Conservation (phyloP, 1,139 yeast species). For the Pichia sp. region DNA sequence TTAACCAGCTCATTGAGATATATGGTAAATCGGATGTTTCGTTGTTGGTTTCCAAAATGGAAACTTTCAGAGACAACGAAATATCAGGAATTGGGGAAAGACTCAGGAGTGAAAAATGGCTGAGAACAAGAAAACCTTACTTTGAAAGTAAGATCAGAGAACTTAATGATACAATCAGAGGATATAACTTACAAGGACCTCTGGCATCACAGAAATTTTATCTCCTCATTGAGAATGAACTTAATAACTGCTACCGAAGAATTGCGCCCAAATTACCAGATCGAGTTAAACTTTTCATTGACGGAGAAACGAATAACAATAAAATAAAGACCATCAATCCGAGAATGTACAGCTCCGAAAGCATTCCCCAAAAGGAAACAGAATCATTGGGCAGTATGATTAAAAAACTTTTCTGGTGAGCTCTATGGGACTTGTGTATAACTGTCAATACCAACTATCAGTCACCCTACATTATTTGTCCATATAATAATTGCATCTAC, state of each 20-base stretch:
- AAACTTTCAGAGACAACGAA: slow-evolving; percentile 8
- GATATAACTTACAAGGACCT: slow-evolving; percentile 79
- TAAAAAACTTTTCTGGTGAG: neutral
- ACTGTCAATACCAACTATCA: too few species aligned
- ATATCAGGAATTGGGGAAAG: slow-evolving; percentile 7
- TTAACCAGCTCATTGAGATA: slow-evolving; percentile 25
- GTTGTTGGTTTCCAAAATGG: slow-evolving; percentile 14
- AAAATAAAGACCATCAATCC: slow-evolving; percentile 9
- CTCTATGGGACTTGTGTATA: too few species aligned
- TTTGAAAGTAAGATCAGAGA: slow-evolving; percentile 36
- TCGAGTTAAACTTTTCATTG: slow-evolving; percentile 13
- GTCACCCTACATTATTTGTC: too few species aligned
- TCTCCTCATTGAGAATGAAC: slow-evolving; percentile 43
- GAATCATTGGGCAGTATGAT: slow-evolving; percentile 22
- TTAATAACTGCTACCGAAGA: slow-evolving; percentile 30
- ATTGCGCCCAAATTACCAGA: slow-evolving; percentile 23
- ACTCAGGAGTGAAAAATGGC: slow-evolving; percentile 31
- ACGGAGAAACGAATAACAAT: neutral
- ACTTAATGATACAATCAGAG: slow-evolving; percentile 54
- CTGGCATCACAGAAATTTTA: slow-evolving; percentile 65
- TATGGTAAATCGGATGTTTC: slow-evolving; percentile 13
- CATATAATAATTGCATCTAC: too few species aligned
- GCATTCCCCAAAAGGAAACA: slow-evolving; percentile 16
- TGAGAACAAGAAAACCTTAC: slow-evolving; percentile 29
- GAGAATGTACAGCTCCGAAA: neutral